phyloP scores from a whole-genome alignment of 306 rosid species.

The Rosa persica region DNA sequence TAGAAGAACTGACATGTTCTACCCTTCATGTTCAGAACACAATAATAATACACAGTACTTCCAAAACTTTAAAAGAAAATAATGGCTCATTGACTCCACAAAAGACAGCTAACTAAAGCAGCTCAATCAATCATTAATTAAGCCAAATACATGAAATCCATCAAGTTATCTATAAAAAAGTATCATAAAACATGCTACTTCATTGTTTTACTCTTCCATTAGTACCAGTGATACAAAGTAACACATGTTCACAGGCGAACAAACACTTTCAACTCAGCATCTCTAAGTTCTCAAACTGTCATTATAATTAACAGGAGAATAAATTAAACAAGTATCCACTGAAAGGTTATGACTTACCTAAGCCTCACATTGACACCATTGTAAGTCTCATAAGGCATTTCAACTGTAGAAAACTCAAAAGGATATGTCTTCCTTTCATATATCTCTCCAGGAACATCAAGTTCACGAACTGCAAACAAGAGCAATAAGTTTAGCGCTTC shows the following conservation, averaged over 20 bases:
- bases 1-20: not conserved
- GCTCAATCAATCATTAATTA: not conserved
- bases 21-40: not conserved
- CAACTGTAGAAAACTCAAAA: constrained; percentile 95
- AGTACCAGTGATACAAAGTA: not conserved
- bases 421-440: constrained; percentile 91
- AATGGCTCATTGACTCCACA: not conserved
- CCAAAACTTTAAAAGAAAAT: not conserved
- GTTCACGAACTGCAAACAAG: constrained; percentile 76
- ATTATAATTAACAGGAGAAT: not conserved
- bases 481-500: constrained; percentile 14
- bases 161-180: not conserved
- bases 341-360: constrained; percentile 46
- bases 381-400: constrained; percentile 98
- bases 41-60: not conserved
- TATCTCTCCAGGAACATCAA: constrained; percentile 97
- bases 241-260: not conserved
- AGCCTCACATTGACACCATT: constrained; percentile 96
- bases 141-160: not conserved
- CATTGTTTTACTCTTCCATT: not conserved
- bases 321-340: not conserved
- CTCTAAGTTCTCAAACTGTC: not conserved
- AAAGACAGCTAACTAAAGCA: not conserved
- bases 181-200: not conserved
- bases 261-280: not conserved